Evolutionary conservation across 2,329 filamentous ascomycete genomes (phyloP).

Genomic region (Xylariales sp.): DNA sequence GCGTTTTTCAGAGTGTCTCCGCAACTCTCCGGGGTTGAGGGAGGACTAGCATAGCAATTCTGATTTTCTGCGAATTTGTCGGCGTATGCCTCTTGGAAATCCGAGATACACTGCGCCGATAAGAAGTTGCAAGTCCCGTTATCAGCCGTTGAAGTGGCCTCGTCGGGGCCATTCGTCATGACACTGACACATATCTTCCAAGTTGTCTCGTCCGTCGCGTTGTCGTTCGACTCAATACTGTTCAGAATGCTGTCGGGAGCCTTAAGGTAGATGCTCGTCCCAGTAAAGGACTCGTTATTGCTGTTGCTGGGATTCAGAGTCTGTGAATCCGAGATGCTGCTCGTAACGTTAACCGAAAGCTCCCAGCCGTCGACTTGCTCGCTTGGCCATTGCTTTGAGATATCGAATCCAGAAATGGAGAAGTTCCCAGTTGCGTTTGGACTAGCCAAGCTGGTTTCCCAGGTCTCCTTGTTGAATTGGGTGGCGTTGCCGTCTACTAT

Average conservation of each 20-base stretch:
- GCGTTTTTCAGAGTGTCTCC: slow-evolving; percentile 16
- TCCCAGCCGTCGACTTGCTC: slow-evolving; percentile 41
- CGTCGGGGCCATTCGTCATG: slow-evolving; percentile 16
- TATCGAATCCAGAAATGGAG: slow-evolving; percentile 16
- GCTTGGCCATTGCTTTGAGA: slow-evolving; percentile 42
- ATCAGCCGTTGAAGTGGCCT: slow-evolving; percentile 12
- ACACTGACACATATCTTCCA: slow-evolving; percentile 25
- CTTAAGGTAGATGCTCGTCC: slow-evolving; percentile 22
- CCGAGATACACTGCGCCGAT: slow-evolving; percentile 19
- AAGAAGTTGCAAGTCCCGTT: slow-evolving; percentile 16
- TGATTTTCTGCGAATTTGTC: slow-evolving; percentile 18
- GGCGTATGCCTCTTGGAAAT: slow-evolving; percentile 21
- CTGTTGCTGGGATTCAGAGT: slow-evolving; percentile 16
- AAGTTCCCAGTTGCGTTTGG: slow-evolving; percentile 15
- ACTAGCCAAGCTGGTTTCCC: slow-evolving; percentile 39
- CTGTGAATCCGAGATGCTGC: slow-evolving; percentile 20
- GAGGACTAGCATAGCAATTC: slow-evolving; percentile 22
- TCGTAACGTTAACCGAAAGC: slow-evolving; percentile 20
- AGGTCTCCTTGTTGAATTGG: slow-evolving; percentile 19
- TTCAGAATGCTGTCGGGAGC: slow-evolving; percentile 14
- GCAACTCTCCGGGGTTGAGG: slow-evolving; percentile 21
- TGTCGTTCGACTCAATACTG: slow-evolving; percentile 11
- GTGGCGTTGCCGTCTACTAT: slow-evolving; percentile 20
- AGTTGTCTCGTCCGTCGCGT: slow-evolving; percentile 18
- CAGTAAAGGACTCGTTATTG: slow-evolving; percentile 19